phyloP scores from a whole-genome alignment of 1,284 basidiomycete species.

The Kalmanozyma brasiliensis region DNA sequence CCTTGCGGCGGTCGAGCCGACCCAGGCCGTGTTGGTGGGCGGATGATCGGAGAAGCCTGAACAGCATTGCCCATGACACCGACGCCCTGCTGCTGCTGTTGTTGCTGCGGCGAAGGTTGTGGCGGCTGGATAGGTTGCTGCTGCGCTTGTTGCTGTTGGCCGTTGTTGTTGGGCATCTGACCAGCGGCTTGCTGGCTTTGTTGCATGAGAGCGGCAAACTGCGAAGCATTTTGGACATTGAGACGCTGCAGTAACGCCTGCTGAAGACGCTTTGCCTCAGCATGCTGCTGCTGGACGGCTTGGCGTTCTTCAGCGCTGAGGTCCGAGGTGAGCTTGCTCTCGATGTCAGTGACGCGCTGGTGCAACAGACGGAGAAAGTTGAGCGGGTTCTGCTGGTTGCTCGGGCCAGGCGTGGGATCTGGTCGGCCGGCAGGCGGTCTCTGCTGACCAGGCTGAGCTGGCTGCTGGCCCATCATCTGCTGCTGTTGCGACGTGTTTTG shows the following conservation, averaged over 20 bases:
- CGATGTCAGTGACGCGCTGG: conserved; percentile 54
- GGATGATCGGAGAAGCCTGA: conserved; percentile 42
- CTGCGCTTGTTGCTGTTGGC: conserved; percentile 18
- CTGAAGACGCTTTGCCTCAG: conserved; percentile 50
- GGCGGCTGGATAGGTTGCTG: conserved; percentile 14
- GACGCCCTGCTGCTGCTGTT: conserved; percentile 19
- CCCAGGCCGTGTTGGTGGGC: conserved; percentile 37
- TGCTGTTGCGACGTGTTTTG: conserved; percentile 29
- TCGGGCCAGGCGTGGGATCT: conserved; percentile 18
- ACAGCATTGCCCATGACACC: conserved; percentile 22
- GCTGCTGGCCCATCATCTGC: conserved; percentile 33
- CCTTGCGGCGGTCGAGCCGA: conserved; percentile 44
- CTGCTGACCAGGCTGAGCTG: conserved; percentile 29
- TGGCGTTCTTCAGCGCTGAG: conserved; percentile 51
- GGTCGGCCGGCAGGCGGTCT: conserved; percentile 23
- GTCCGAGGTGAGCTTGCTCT: conserved; percentile 50
- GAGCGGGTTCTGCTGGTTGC: conserved; percentile 42
- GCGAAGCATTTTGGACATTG: conserved; percentile 44
- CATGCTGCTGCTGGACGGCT: conserved; percentile 41
- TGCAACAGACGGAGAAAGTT: conserved; percentile 57
- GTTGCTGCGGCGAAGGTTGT: conserved; percentile 16
- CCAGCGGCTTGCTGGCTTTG: conserved; percentile 30
- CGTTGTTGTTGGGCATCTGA: conserved; percentile 17
- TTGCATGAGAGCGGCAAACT: conserved; percentile 36
- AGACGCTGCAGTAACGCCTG: conserved; percentile 44